phyloP scores from a whole-genome alignment of 2,329 filamentous ascomycete genomes.

The Claviceps lovelessii region DNA sequence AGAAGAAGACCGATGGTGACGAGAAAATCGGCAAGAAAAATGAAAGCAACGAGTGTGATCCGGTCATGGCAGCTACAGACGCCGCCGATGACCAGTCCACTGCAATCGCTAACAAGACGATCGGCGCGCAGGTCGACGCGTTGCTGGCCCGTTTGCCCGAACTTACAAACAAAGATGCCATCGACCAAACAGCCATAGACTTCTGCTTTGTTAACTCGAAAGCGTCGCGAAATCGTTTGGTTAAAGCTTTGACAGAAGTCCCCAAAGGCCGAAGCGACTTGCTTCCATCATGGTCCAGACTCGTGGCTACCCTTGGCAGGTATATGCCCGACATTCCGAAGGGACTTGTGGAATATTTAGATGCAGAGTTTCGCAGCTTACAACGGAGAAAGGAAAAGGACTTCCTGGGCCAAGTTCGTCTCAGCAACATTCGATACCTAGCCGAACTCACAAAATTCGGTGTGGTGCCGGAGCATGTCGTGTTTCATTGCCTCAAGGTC shows the following conservation, averaged over 20 bases:
- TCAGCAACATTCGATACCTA: conserved; percentile 92
- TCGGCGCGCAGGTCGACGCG: conserved; percentile 90
- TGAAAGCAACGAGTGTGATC: conserved; percentile 38
- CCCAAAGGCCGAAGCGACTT: conserved; percentile 89
- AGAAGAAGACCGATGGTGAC: conserved; percentile 73
- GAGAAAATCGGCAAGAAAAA: conserved; percentile 68
- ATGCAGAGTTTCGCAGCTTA: conserved; percentile 91
- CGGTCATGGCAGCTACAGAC: conserved; percentile 34
- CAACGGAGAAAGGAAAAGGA: conserved; percentile 97
- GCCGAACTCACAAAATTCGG: conserved; percentile 97
- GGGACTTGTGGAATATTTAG: conserved; percentile 77
- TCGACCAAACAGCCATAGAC: conserved; percentile 86
- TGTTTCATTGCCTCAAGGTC: conserved; percentile 97
- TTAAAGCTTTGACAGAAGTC: conserved; percentile 87
- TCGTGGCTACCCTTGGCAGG: conserved; percentile 83
- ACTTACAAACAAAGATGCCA: conserved; percentile 75
- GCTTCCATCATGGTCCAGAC: conserved; percentile 76
- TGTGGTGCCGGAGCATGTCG: conserved; percentile 93
- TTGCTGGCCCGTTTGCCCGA: conserved; percentile 80
- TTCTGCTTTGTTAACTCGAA: conserved; percentile 99
- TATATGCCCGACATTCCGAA: conserved; percentile 94
- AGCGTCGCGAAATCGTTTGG: conserved; percentile 81
- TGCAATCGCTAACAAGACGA: conserved; percentile 94
- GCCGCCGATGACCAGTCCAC: conserved; percentile 71
- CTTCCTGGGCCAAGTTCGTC: conserved; percentile 83